A percentile compares a stretch with the other conserved stretches of the same genome.
Evolutionary conservation across 805 yeast genomes (phyloP).

Genomic region (Kluyveromyces lactis): DNA sequence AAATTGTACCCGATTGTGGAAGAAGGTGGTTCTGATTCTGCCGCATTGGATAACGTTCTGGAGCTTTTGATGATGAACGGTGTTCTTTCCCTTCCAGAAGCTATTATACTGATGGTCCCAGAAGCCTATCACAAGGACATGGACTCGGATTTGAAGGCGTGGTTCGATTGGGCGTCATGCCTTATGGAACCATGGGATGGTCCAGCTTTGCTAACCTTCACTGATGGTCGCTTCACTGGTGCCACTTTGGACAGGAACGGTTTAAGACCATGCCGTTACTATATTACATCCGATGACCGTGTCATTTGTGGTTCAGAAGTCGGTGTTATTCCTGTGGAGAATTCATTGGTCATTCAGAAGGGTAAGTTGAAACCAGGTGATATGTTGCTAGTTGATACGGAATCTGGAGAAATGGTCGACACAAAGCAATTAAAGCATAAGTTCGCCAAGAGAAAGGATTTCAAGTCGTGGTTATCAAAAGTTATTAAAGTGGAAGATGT

Average conservation of each 20-base stretch:
- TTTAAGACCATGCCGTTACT: slow-evolving; percentile 95
- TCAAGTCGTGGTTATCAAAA: slow-evolving; percentile 89
- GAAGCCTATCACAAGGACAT: slow-evolving; percentile 98
- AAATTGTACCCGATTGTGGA: slow-evolving; percentile 90
- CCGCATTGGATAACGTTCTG: slow-evolving; percentile 92
- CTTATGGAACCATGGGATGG: slow-evolving; percentile 99
- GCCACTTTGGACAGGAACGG: slow-evolving; percentile 97
- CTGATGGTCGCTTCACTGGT: slow-evolving; percentile 97
- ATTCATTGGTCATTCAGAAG: slow-evolving; percentile 74
- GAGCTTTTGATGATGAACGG: slow-evolving; percentile 90
- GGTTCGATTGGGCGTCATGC: slow-evolving; percentile 99
- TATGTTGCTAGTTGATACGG: slow-evolving; percentile 90
- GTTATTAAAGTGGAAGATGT: slow-evolving; percentile 78
- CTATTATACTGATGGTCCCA: slow-evolving; percentile 93
- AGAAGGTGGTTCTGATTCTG: slow-evolving; percentile 98
- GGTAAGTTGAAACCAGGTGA: slow-evolving; percentile 96
- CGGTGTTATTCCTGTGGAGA: slow-evolving; percentile 87
- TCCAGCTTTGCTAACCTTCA: slow-evolving; percentile 92
- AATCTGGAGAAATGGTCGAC: slow-evolving; percentile 87
- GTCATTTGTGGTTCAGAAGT: slow-evolving; percentile 98
- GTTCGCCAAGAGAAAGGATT: slow-evolving; percentile 78
- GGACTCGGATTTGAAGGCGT: slow-evolving; percentile 89
- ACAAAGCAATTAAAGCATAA: slow-evolving; percentile 77
- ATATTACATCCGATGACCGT: slow-evolving; percentile 87
- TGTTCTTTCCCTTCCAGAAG: slow-evolving; percentile 87